Percentiles rank a stretch among this genome's conserved stretches.
Conservation (phyloP, 306 rosid genomes). For the Arachis hypogaea region DNA sequence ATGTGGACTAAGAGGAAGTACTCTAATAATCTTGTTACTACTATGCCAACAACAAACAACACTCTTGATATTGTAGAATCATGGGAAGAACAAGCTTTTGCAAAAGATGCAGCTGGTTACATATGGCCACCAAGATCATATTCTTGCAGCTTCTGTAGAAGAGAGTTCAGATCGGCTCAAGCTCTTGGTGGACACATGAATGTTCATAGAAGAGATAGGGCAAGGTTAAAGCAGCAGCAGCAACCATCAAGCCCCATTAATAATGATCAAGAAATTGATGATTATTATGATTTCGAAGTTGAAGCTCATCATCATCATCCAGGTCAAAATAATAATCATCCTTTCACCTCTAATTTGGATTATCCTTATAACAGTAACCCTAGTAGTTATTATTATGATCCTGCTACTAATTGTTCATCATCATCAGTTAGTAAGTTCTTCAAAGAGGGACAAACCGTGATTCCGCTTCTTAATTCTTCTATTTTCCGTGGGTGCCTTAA, state of each 20-base stretch:
- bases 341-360: constrained; percentile 38
- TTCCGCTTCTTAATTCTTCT: constrained; percentile 38
- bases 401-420: constrained; percentile 23
- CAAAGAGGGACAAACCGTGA: constrained; percentile 32
- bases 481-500: constrained; percentile 25
- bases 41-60: constrained; percentile 16
- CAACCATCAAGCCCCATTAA: constrained; percentile 47
- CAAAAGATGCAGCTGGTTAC: constrained; percentile 75
- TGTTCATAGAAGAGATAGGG: constrained; percentile 86
- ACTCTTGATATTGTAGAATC: constrained; percentile 45
- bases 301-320: constrained; percentile 29
- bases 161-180: constrained; percentile 87
- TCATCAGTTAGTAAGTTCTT: constrained; percentile 8
- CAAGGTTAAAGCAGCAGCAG: constrained; percentile 69
- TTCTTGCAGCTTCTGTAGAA: constrained; percentile 79
- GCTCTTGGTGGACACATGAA: constrained; percentile 95
- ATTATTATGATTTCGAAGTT: background rate
- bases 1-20: constrained; percentile 64
- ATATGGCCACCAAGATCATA: constrained; percentile 90
- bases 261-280: constrained; percentile 7
- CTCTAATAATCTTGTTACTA: constrained; percentile 33
- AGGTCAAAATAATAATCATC: constrained; percentile 3
- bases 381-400: constrained; percentile 40
- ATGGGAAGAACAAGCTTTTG: constrained; percentile 93
- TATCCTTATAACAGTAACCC: constrained; percentile 54